Evolutionary conservation across 75 land plant genomes (phyloP).

Genomic region (Pseudotsuga menziesii): DNA sequence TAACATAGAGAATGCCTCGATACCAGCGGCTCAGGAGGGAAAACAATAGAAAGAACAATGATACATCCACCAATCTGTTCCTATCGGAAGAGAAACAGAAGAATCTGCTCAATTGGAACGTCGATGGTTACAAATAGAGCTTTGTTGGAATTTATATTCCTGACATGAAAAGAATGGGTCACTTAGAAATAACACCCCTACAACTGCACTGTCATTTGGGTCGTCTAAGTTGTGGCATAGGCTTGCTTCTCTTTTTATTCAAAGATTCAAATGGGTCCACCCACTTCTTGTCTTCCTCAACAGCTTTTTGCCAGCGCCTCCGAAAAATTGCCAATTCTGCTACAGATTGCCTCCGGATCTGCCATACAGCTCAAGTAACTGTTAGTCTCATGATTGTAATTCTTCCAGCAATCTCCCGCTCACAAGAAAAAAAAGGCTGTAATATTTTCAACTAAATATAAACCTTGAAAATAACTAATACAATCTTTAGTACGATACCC

Average conservation of each 20-base stretch:
- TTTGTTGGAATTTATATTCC: too few relatives aligned
- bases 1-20: too few relatives aligned
- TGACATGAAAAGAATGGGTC: too few relatives aligned
- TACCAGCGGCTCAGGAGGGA: too few relatives aligned
- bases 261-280: constrained; percentile 37
- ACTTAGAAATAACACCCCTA: too few relatives aligned
- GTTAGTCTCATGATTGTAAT: background rate
- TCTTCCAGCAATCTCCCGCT: background rate
- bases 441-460: too few relatives aligned
- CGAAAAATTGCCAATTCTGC: constrained; percentile 58
- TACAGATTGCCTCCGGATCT: constrained; percentile 73
- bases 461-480: background rate
- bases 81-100: too few relatives aligned
- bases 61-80: too few relatives aligned
- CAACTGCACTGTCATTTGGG: too few relatives aligned
- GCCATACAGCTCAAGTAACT: background rate
- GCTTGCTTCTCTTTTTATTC: background rate
- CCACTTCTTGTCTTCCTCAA: constrained; percentile 56
- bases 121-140: too few relatives aligned
- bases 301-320: constrained; percentile 61
- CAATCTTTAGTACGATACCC: background rate
- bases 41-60: too few relatives aligned
- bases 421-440: background rate
- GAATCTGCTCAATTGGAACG: too few relatives aligned
- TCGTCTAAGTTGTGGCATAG: background rate